Conservation (phyloP, 2,329 filamentous ascomycete species). For the Epichloe gansuensis region DNA sequence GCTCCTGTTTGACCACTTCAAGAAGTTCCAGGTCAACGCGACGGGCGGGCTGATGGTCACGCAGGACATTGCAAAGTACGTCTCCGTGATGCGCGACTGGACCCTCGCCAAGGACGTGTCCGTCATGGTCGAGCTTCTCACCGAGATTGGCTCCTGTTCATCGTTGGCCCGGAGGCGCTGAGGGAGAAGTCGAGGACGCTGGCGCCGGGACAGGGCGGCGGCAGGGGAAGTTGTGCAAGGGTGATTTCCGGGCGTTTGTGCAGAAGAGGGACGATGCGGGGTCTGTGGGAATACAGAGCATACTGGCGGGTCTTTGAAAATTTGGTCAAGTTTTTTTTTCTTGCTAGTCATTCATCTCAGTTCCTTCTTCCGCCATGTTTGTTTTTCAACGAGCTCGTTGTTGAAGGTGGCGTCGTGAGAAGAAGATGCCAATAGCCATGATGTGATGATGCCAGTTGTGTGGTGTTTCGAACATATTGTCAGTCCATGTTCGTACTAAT, state of each 20-base stretch:
- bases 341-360: not conserved
- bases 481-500: too few relatives aligned
- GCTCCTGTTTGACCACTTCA: conserved; percentile 83
- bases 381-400: not conserved
- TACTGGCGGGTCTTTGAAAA: conserved; percentile 51
- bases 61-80: conserved; percentile 92
- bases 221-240: conserved; percentile 48
- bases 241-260: conserved; percentile 74
- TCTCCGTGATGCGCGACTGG: conserved; percentile 75
- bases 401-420: not conserved
- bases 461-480: too few relatives aligned
- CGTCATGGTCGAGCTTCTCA: conserved; percentile 67
- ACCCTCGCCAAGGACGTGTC: conserved; percentile 57
- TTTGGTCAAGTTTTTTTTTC: not conserved
- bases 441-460: too few relatives aligned
- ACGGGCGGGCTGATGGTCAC: conserved; percentile 90
- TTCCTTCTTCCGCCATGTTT: not conserved
- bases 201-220: conserved; percentile 27
- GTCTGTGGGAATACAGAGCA: conserved; percentile 70
- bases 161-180: conserved; percentile 73
- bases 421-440: too few relatives aligned
- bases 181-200: conserved; percentile 56
- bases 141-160: conserved; percentile 95
- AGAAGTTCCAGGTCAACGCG: conserved; percentile 85
- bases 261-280: conserved; percentile 73